Evolutionary conservation across 495 filamentous ascomycete species (phyloP).

Genomic region (Xanthoparmelia taractica): DNA sequence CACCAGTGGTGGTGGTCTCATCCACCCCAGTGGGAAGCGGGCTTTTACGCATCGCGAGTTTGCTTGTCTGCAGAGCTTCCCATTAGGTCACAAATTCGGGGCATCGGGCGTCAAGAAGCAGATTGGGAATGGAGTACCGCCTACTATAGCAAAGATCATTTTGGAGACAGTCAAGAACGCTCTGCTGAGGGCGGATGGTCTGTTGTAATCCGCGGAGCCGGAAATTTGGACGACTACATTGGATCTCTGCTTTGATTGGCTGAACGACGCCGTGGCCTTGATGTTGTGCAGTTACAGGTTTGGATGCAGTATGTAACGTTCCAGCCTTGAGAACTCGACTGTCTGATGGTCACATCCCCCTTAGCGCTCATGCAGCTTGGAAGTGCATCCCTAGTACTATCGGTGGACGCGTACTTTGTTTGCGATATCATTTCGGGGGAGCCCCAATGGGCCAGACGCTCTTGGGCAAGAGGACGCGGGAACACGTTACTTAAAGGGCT

Average conservation of each 20-base stretch:
- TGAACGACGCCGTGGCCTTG: neutral
- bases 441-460: neutral
- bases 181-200: constrained; percentile 50
- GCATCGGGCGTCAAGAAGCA: constrained; percentile 48
- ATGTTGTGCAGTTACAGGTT: neutral
- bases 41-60: constrained; percentile 65
- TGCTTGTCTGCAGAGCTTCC: constrained; percentile 71
- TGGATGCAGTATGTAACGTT: neutral
- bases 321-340: neutral
- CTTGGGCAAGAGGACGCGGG: neutral
- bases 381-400: neutral
- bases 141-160: constrained; percentile 51
- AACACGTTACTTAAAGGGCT: neutral
- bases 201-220: neutral
- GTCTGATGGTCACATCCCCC: neutral
- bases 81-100: constrained; percentile 53
- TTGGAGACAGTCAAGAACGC: constrained; percentile 50
- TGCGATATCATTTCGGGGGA: neutral
- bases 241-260: neutral
- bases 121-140: constrained; percentile 84
- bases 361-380: neutral
- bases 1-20: constrained; percentile 56
- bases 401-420: neutral
- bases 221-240: neutral
- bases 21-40: constrained; percentile 63